Conservation (phyloP, 805 yeast genomes). For the Yamadazyma nakazawae region DNA sequence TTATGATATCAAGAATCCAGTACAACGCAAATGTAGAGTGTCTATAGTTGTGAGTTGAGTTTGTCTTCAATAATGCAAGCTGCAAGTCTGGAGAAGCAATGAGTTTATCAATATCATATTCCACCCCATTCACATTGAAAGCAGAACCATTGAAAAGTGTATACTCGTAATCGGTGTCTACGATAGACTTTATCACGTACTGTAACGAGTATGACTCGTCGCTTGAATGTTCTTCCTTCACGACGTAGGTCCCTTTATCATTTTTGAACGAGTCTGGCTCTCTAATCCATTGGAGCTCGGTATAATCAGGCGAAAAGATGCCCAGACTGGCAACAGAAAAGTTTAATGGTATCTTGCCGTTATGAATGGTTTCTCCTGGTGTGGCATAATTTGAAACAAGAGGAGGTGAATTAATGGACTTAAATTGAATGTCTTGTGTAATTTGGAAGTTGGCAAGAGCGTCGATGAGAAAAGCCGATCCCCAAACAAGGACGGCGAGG, state of each 20-base stretch:
- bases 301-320: conserved; percentile 50
- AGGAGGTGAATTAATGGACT: conserved; percentile 3
- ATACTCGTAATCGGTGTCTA: conserved; percentile 42
- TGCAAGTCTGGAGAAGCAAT: conserved; percentile 66
- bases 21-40: conserved; percentile 62
- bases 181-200: conserved; percentile 55
- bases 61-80: conserved; percentile 57
- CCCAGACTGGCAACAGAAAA: conserved; percentile 46
- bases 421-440: not conserved
- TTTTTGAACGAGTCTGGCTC: conserved; percentile 44
- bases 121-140: conserved; percentile 37
- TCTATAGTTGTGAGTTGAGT: conserved; percentile 63
- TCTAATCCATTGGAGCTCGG: conserved; percentile 69
- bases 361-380: not conserved
- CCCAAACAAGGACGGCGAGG: conserved; percentile 34
- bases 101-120: conserved; percentile 49
- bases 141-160: conserved; percentile 48
- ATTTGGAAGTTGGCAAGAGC: conserved; percentile 18
- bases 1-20: conserved; percentile 56
- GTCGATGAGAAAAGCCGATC: conserved; percentile 29
- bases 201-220: conserved; percentile 30
- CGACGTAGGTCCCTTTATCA: conserved; percentile 67
- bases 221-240: conserved; percentile 22
- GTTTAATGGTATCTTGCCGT: conserved; percentile 26
- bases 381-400: conserved; percentile 3